Evolutionary conservation across 2,329 filamentous ascomycete genomes (phyloP), one percentile per base, ranked within the genome.

Genomic region (Exophiala spinifera): DNA sequence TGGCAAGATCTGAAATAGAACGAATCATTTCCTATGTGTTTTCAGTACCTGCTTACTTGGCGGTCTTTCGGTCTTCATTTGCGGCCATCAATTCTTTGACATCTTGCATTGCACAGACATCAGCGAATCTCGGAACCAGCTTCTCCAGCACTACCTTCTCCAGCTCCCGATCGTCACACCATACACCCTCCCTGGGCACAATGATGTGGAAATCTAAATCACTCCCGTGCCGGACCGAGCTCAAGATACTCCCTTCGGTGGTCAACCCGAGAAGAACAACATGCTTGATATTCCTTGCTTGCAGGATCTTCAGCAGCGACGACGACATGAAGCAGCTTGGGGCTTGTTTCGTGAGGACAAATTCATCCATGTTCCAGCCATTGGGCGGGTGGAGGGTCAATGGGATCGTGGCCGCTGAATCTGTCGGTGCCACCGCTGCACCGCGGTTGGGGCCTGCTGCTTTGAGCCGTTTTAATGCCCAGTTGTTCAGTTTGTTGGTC

Each of bases 1-100:
- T 31, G 28, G 28, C 28, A 31, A 31, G 28, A 31, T 31, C 28
- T 31, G 28, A 31, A 10, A n/a, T n/a, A n/a, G n/a, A n/a, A n/a
- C n/a, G n/a, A n/a, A n/a, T n/a, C n/a, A n/a, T n/a, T n/a, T n/a
- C n/a, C n/a, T n/a, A n/a, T n/a, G n/a, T n/a, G n/a, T n/a, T n/a
- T n/a, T n/a, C n/a, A n/a, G n/a, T n/a, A n/a, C n/a, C n/a, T n/a
- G n/a, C n/a, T n/a, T 31, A 31, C 28, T 31, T 31, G n/a, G n/a
- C n/a, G n/a, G n/a, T n/a, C n/a, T n/a, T n/a, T n/a, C n/a, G n/a
- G n/a, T n/a, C n/a, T n/a, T n/a, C n/a, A 25, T 10, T 31, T 11
- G 7, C 28, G 28, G 4, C 20, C 15, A 45, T 45, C 42, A 45
- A 45, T 7, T 45, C 25, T 13, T 73, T 72, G 63, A 47, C 13